Conservation (phyloP, 2,329 filamentous ascomycete species). For the Pseudogymnoascus sp. region DNA sequence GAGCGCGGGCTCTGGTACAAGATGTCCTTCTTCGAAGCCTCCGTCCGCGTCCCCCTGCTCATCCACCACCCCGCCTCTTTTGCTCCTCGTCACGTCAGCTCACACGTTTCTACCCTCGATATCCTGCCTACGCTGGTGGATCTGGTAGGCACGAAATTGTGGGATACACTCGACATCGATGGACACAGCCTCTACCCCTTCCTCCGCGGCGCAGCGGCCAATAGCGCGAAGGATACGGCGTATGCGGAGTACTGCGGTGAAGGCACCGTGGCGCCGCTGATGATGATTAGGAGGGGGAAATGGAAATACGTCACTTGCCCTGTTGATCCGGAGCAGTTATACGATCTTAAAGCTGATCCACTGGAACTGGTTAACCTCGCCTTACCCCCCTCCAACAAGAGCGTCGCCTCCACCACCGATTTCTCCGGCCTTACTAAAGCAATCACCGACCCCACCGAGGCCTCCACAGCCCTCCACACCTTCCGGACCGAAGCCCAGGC, state of each 20-base stretch:
- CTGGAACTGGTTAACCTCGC: conserved; percentile 67
- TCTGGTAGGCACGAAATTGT: conserved; percentile 62
- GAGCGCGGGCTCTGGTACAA: conserved; percentile 93
- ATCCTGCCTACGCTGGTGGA: conserved; percentile 83
- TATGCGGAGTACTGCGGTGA: conserved; percentile 93
- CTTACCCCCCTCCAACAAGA: conserved; percentile 18
- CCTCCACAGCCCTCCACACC: conserved; percentile 38
- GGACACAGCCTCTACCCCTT: conserved; percentile 75
- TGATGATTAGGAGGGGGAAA: conserved; percentile 84
- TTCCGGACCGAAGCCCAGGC: conserved; percentile 66
- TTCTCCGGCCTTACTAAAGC: conserved; percentile 30
- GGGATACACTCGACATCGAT: conserved; percentile 71
- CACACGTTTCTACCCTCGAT: conserved; percentile 87
- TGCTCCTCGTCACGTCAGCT: conserved; percentile 61
- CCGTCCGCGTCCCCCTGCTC: conserved; percentile 79
- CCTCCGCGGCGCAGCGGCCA: conserved; percentile 49
- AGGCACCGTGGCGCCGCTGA: conserved; percentile 76
- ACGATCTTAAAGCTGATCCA: conserved; percentile 68
- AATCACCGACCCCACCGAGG: conserved; percentile 25
- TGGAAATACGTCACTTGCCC: conserved; percentile 92
- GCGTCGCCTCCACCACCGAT: conserved; percentile 31
- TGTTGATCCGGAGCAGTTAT: conserved; percentile 75
- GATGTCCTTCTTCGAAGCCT: conserved; percentile 94
- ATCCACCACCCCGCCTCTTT: conserved; percentile 73
- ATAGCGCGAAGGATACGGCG: conserved; percentile 65